Evolutionary conservation across 139 green algal species (phyloP).

Genomic region (Coelastrella sp.): DNA sequence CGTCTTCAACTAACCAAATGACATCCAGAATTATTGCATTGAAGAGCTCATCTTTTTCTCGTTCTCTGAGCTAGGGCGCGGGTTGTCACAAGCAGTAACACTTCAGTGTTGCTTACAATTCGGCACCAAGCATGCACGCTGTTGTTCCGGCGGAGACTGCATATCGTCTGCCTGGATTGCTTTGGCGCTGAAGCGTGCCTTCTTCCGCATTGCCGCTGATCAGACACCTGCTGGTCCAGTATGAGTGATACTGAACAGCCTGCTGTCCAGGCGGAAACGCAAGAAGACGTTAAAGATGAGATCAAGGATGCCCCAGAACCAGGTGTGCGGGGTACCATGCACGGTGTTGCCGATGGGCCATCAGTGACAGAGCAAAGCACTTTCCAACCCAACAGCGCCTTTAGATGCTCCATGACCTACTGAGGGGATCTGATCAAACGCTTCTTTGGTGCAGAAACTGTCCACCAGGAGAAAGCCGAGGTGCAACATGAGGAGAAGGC

Average conservation of each 20-base stretch:
- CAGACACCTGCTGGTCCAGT: too few relatives aligned
- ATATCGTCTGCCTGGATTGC: too few relatives aligned
- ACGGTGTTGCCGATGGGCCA: neutral
- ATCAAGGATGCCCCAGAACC: too few relatives aligned
- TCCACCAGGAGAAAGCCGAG: neutral
- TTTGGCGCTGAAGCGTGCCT: too few relatives aligned
- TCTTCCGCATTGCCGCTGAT: too few relatives aligned
- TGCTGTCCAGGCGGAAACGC: neutral
- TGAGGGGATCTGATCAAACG: neutral
- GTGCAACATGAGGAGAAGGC: neutral
- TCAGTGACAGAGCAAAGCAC: neutral
- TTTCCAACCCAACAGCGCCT: neutral
- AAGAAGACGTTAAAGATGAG: neutral
- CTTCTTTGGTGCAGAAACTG: neutral
- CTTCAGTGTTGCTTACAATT: neutral
- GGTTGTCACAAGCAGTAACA: neutral
- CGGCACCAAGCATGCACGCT: too few relatives aligned
- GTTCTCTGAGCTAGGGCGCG: too few relatives aligned
- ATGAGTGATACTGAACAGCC: slow-evolving; percentile 5
- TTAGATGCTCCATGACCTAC: neutral
- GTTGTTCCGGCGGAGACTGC: too few relatives aligned
- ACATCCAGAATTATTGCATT: too few relatives aligned
- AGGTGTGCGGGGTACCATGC: neutral
- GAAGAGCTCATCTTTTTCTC: too few relatives aligned
- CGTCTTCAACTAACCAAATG: too few relatives aligned